Base-by-base conservation (phyloP, 768 basidiomycete genomes). In the Polyporus arcularius region DNA sequence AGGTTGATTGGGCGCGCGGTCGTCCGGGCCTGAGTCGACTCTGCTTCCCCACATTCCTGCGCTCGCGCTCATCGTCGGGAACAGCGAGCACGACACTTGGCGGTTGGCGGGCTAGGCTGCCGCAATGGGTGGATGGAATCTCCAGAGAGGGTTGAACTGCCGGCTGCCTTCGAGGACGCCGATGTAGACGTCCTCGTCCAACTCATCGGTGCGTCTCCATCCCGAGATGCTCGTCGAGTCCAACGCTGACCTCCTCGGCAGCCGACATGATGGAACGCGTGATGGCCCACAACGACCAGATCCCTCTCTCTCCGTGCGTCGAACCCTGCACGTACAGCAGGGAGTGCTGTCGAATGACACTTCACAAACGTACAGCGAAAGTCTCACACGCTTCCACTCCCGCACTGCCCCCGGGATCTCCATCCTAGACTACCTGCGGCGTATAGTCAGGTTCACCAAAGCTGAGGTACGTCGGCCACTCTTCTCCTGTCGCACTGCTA, bases 191-290 rank as follows among this genome's bases (percentile, higher is more conserved):
- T 83, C 71, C 84, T 98, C 71, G 89, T 91, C 64, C 80, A 89
- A 62, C 89, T 99, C 65, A 95, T 98, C 75, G 91, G 95, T 96
- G 73, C 67, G 73, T 75, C 48, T 67, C 32, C 21, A 1, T 30
- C 18, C 57, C 32, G 32, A 4, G 4, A 30, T 52, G 5, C 50
- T n/a, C 8, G 49, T 56, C 59, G 18, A 10, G 14, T 21, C 11
- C 35, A 11, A 35, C 7, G 46, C 26, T 48, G 18, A 68, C 49
- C 40, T 55, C 26, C 57, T 62, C 46, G 38, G 42, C 57, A 96
- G 94, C 94, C 69, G 92, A 96, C 76, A 98, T 98, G 96, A 85
- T 99, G 68, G 86, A 95, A 71, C 90, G 95, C 64, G 80, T 99
- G 69, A 95, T 97, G 76, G 80, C 83, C 56, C 94, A 97, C 84